A percentile compares a stretch with the other conserved stretches of the same genome.
These are phyloP conservation scores for Antitrichia curtipendula DNA, from an alignment of 225 moss, liverwort and hornwort genomes.

Conservation along the genomic window DNA sequence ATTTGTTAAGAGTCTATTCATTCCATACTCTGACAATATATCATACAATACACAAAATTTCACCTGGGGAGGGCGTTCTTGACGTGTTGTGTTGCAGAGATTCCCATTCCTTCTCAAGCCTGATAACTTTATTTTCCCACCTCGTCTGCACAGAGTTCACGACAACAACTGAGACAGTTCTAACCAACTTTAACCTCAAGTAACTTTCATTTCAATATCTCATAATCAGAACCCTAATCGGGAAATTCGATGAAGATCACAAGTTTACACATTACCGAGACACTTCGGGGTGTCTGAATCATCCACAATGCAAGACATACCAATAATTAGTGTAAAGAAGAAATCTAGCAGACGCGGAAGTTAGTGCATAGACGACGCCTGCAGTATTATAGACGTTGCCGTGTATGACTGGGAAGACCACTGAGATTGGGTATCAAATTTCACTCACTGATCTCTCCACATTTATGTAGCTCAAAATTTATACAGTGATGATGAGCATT, in stretches of 20 bases:
- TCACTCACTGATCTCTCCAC: not conserved
- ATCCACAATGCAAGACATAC: not conserved
- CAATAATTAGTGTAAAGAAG: not conserved
- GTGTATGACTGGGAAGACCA: not conserved
- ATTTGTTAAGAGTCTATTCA: not conserved
- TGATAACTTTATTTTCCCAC: slow-evolving; percentile 55
- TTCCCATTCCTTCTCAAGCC: slow-evolving; percentile 59
- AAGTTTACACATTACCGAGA: not conserved
- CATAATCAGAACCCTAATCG: not conserved
- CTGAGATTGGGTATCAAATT: not conserved
- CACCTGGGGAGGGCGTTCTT: slow-evolving; percentile 77
- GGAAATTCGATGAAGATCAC: not conserved
- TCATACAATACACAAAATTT: not conserved
- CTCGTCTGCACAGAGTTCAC: slow-evolving; percentile 20
- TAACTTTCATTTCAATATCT: not conserved
- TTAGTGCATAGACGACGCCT: not conserved
- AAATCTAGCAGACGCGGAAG: not conserved
- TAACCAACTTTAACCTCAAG: not conserved
- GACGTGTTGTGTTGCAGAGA: slow-evolving; percentile 62
- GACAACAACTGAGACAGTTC: not conserved
- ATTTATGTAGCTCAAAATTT: not conserved
- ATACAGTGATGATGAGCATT: not conserved
- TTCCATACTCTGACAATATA: not conserved
- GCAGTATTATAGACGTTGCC: not conserved
- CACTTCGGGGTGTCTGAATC: not conserved